phyloP scores from a whole-genome alignment of 495 filamentous ascomycete species.

The Xylaria curta region DNA sequence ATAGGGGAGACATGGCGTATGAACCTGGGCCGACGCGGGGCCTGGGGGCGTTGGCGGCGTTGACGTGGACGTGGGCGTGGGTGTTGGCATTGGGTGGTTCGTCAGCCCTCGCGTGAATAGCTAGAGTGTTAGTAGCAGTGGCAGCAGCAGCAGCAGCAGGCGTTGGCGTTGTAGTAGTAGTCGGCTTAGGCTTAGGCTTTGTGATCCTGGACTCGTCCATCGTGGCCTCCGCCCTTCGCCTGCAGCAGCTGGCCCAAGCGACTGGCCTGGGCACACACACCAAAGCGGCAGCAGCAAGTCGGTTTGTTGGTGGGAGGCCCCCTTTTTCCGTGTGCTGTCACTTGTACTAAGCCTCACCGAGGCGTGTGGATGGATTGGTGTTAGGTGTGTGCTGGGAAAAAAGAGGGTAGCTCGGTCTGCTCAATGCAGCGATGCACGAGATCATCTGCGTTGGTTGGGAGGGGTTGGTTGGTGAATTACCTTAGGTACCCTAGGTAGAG shows the following conservation, averaged over 20 bases:
- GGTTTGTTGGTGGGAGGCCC: slow-evolving; percentile 17
- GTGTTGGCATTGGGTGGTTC: slow-evolving; percentile 10
- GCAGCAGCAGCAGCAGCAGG: too few relatives aligned
- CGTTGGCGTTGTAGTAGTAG: not conserved
- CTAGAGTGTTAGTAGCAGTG: not conserved
- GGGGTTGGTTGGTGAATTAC: not conserved
- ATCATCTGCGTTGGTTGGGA: not conserved
- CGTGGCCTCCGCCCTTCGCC: slow-evolving; percentile 25
- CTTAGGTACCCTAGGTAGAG: not conserved
- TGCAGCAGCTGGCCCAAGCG: not conserved
- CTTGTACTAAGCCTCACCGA: slow-evolving; percentile 24
- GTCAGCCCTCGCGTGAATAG: slow-evolving; percentile 6
- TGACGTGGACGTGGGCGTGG: not conserved
- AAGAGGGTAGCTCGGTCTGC: slow-evolving; percentile 26
- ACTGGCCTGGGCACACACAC: slow-evolving; percentile 14
- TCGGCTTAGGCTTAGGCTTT: not conserved
- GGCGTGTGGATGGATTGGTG: slow-evolving; percentile 24
- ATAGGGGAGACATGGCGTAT: slow-evolving; percentile 17
- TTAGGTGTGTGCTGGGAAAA: slow-evolving; percentile 26
- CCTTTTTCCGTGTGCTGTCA: slow-evolving; percentile 1
- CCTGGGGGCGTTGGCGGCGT: not conserved
- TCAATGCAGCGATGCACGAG: slow-evolving; percentile 27
- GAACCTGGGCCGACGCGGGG: slow-evolving; percentile 20
- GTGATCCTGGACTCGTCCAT: slow-evolving; percentile 24
- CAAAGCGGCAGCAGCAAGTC: slow-evolving; percentile 23